These are phyloP conservation scores for Alopecurus myosuroides DNA, from an alignment of 176 grass and related monocot species.

Conservation along the genomic window DNA sequence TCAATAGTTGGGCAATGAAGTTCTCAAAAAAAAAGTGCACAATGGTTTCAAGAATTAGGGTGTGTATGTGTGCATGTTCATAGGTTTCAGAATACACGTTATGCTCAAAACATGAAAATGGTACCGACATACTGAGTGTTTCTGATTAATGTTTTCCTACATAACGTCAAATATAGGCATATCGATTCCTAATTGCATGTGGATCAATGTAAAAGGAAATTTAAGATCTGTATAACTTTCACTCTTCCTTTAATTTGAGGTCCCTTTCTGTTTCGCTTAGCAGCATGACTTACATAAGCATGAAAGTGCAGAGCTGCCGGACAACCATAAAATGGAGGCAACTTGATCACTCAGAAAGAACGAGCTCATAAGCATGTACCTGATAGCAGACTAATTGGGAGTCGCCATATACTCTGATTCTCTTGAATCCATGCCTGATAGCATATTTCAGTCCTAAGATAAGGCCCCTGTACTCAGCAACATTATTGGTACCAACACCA, in stretches of 20 bases:
- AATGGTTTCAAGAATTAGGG: not conserved
- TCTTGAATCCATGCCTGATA: slow-evolving; percentile 61
- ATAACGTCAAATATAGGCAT: not conserved
- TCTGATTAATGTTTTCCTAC: not conserved
- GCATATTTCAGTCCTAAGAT: slow-evolving; percentile 69
- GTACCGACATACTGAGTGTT: not conserved
- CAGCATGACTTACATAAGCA: not conserved
- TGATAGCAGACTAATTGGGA: slow-evolving; percentile 75
- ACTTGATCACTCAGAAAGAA: slow-evolving; percentile 9
- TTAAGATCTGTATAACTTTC: not conserved
- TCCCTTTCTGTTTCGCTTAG: not conserved
- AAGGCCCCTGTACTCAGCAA: slow-evolving; percentile 71
- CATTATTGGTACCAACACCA: slow-evolving; percentile 76
- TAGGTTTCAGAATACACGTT: slow-evolving; percentile 16
- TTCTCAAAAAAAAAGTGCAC: slow-evolving; percentile 1
- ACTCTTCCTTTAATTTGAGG: not conserved
- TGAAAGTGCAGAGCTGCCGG: not conserved
- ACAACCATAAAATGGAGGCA: slow-evolving; percentile 1
- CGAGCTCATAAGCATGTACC: slow-evolving; percentile 23
- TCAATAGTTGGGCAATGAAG: not conserved
- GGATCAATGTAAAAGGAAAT: not conserved
- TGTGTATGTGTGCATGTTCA: not conserved
- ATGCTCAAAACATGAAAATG: not conserved
- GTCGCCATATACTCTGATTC: slow-evolving; percentile 58
- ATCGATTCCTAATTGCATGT: not conserved